phyloP scores from a whole-genome alignment of 768 basidiomycete species.

The Leucocoprinus sp. region DNA sequence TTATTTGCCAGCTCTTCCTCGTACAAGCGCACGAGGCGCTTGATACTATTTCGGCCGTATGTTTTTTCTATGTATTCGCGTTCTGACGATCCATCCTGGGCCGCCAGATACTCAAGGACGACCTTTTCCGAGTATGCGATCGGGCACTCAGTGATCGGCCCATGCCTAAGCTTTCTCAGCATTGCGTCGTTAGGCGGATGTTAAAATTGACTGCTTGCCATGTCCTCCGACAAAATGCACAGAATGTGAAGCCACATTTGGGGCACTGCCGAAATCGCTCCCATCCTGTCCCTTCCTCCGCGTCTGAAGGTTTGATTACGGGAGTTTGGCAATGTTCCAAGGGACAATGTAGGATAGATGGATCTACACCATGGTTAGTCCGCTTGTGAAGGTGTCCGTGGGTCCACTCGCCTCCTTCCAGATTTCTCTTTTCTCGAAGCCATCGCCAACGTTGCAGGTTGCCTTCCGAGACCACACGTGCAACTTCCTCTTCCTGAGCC shows the following conservation, averaged over 20 bases:
- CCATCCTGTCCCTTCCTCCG: constrained; percentile 58
- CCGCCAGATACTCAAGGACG: constrained; percentile 57
- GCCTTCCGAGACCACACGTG: constrained; percentile 57
- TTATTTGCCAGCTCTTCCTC: constrained; percentile 70
- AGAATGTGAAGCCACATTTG: constrained; percentile 71
- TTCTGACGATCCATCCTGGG: constrained; percentile 41
- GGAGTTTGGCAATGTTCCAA: constrained; percentile 74
- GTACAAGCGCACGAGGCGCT: constrained; percentile 50
- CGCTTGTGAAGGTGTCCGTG: neutral
- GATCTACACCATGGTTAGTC: constrained; percentile 39
- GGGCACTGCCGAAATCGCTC: constrained; percentile 65
- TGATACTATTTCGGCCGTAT: constrained; percentile 56
- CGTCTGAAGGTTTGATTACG: constrained; percentile 47
- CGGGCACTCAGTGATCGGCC: constrained; percentile 63
- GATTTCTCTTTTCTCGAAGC: constrained; percentile 60
- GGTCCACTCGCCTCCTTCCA: constrained; percentile 55
- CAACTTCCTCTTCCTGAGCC: constrained; percentile 65
- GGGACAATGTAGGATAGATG: constrained; percentile 75
- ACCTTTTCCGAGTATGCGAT: constrained; percentile 60
- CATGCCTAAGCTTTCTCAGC: constrained; percentile 53
- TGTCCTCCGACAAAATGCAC: constrained; percentile 71
- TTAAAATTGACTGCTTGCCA: constrained; percentile 41
- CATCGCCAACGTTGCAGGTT: constrained; percentile 69
- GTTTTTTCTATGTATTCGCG: constrained; percentile 48
- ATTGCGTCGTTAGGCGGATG: neutral